Conservation (phyloP, 139 green algal genomes). For the Pedinophyceae sp. region DNA sequence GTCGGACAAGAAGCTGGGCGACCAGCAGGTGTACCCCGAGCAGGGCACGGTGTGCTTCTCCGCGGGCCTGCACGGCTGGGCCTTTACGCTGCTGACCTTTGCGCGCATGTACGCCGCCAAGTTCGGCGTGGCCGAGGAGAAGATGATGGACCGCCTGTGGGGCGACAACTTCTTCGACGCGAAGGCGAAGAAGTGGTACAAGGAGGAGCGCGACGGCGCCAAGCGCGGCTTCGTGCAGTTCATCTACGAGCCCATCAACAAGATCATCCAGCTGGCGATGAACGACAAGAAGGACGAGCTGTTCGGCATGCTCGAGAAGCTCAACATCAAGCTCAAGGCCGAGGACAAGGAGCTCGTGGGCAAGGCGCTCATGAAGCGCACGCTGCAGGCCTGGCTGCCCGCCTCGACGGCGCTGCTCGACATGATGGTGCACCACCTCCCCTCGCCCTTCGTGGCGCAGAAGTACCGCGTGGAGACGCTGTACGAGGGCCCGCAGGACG, state of each 20-base stretch:
- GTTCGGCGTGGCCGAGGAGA: conserved; percentile 76
- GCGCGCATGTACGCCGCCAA: conserved; percentile 93
- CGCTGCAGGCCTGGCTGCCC: conserved; percentile 82
- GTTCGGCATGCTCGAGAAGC: conserved; percentile 85
- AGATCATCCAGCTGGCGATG: conserved; percentile 86
- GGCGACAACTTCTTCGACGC: conserved; percentile 98
- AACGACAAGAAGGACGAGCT: conserved; percentile 93
- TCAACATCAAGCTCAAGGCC: conserved; percentile 64
- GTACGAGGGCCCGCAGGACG: conserved; percentile 92
- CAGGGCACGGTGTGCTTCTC: conserved; percentile 96
- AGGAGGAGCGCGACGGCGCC: conserved; percentile 65
- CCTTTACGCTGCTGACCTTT: conserved; percentile 98
- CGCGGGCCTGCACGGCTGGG: conserved; percentile 96
- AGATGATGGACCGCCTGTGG: conserved; percentile 91
- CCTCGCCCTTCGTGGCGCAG: conserved; percentile 61
- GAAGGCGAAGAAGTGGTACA: conserved; percentile 95
- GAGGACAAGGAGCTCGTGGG: conserved; percentile 85
- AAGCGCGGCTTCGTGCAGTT: conserved; percentile 96
- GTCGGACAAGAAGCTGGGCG: conserved; percentile 83
- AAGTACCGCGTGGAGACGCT: conserved; percentile 93
- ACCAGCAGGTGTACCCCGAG: conserved; percentile 81
- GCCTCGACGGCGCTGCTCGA: conserved; percentile 86
- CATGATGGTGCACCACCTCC: conserved; percentile 93
- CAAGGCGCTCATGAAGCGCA: conserved; percentile 76
- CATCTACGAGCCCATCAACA: conserved; percentile 92